Evolutionary conservation across 2,329 filamentous ascomycete species (phyloP).

Genomic region (Colletotrichum sp.): DNA sequence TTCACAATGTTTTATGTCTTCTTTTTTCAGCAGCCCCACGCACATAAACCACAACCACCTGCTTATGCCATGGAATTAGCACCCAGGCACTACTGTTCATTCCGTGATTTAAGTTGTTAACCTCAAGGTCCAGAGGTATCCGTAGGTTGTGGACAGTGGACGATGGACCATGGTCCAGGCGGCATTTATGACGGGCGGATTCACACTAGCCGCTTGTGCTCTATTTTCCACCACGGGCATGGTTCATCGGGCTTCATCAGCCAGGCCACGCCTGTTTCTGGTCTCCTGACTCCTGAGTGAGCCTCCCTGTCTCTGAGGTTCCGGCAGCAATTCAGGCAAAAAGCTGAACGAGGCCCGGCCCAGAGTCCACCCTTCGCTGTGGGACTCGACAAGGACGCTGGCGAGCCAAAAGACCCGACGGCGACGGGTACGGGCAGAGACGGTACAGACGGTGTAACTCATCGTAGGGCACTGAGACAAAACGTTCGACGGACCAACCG

Average conservation of each 20-base stretch:
- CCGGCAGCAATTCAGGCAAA: conserved; percentile 1
- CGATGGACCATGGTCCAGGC: not conserved
- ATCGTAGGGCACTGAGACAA: not conserved
- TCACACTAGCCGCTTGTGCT: not conserved
- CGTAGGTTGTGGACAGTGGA: not conserved
- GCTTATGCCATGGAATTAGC: not conserved
- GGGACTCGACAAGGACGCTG: conserved; percentile 1
- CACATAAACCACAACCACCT: not conserved
- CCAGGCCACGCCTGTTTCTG: not conserved
- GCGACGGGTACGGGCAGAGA: not conserved
- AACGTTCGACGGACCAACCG: conserved; percentile 3
- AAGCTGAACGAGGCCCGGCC: not conserved
- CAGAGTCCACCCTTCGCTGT: not conserved
- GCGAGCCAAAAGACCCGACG: not conserved
- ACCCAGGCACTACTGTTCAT: not conserved
- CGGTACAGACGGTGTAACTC: not conserved
- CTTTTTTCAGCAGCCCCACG: not conserved
- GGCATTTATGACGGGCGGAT: conserved; percentile 8
- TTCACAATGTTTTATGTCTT: conserved; percentile 7
- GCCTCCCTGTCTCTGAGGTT: not conserved
- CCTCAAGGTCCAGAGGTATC: not conserved
- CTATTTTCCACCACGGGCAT: not conserved
- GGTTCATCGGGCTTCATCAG: not conserved
- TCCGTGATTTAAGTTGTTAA: not conserved
- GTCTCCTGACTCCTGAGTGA: not conserved